These are phyloP conservation scores for Aspergillus proliferans DNA, from an alignment of 2,329 filamentous ascomycete species.

Conservation along the genomic window DNA sequence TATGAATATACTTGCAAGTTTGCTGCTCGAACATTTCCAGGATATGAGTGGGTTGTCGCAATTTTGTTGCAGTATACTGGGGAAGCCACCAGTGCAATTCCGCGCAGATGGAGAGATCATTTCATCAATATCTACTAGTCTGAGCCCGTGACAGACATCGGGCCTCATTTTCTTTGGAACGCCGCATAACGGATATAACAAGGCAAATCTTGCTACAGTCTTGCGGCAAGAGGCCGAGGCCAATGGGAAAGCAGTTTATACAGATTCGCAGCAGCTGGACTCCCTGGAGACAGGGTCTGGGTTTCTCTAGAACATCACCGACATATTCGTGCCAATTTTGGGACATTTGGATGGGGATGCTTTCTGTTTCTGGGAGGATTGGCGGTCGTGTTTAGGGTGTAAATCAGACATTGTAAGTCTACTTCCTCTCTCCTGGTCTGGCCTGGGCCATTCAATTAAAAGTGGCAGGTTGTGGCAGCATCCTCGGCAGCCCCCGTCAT, in stretches of 20 bases:
- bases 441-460: slow-evolving; percentile 12
- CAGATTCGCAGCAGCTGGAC: slow-evolving; percentile 45
- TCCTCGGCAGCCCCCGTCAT: slow-evolving; percentile 24
- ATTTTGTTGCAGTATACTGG: too few relatives aligned
- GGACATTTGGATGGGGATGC: slow-evolving; percentile 24
- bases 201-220: slow-evolving; percentile 19
- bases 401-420: slow-evolving; percentile 22
- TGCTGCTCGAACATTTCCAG: too few relatives aligned
- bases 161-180: slow-evolving; percentile 34
- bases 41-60: too few relatives aligned
- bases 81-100: too few relatives aligned
- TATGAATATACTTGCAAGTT: too few relatives aligned
- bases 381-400: slow-evolving; percentile 30
- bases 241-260: slow-evolving; percentile 15
- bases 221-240: slow-evolving; percentile 23
- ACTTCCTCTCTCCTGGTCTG: too few relatives aligned
- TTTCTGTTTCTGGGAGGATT: slow-evolving; percentile 38
- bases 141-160: slow-evolving; percentile 12
- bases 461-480: slow-evolving; percentile 10
- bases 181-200: slow-evolving; percentile 31
- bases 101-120: too few relatives aligned
- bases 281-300: slow-evolving; percentile 46
- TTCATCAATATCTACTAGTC: too few relatives aligned
- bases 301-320: slow-evolving; percentile 34
- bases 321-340: slow-evolving; percentile 34